Evolutionary conservation across 108 stramenopile genomes (phyloP).

Genomic region (Nitzschia palea): DNA sequence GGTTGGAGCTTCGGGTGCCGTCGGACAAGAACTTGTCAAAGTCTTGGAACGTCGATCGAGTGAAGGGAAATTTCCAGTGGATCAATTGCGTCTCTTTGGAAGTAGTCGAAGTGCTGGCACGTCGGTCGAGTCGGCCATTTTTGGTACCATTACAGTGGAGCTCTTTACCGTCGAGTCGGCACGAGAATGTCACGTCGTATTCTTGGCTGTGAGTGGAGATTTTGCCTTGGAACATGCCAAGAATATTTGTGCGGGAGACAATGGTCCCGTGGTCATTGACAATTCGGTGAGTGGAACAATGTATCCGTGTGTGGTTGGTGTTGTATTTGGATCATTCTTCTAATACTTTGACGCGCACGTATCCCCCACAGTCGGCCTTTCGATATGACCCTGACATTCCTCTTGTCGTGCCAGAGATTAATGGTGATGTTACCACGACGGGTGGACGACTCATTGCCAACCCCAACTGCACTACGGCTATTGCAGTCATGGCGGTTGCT

Average conservation of each 20-base stretch:
- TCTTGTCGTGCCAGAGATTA: slow-evolving; percentile 96
- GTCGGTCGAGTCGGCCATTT: slow-evolving; percentile 64
- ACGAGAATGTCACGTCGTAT: slow-evolving; percentile 85
- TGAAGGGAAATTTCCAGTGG: slow-evolving; percentile 57
- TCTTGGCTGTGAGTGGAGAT: slow-evolving; percentile 89
- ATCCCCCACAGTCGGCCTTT: slow-evolving; percentile 82
- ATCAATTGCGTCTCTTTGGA: slow-evolving; percentile 84
- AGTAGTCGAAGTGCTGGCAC: slow-evolving; percentile 83
- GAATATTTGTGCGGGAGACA: slow-evolving; percentile 60
- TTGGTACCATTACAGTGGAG: slow-evolving; percentile 86
- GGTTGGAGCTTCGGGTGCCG: slow-evolving; percentile 98
- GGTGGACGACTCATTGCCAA: slow-evolving; percentile 93
- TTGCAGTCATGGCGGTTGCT: slow-evolving; percentile 95
- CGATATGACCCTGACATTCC: slow-evolving; percentile 93
- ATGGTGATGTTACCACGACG: slow-evolving; percentile 75
- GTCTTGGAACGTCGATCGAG: slow-evolving; percentile 68
- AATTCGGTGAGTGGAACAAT: slow-evolving; percentile 54
- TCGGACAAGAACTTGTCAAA: slow-evolving; percentile 94
- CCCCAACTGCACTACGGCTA: slow-evolving; percentile 99
- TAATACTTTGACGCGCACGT: neutral
- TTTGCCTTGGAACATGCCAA: slow-evolving; percentile 84
- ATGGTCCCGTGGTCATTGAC: slow-evolving; percentile 83
- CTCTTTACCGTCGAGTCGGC: slow-evolving; percentile 71
- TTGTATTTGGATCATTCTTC: neutral
- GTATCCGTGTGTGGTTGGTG: neutral